Evolutionary conservation across 768 basidiomycete species (phyloP), one percentile per base, ranked within the genome.

Genomic region (Dictyophora rubrovolvata): DNA sequence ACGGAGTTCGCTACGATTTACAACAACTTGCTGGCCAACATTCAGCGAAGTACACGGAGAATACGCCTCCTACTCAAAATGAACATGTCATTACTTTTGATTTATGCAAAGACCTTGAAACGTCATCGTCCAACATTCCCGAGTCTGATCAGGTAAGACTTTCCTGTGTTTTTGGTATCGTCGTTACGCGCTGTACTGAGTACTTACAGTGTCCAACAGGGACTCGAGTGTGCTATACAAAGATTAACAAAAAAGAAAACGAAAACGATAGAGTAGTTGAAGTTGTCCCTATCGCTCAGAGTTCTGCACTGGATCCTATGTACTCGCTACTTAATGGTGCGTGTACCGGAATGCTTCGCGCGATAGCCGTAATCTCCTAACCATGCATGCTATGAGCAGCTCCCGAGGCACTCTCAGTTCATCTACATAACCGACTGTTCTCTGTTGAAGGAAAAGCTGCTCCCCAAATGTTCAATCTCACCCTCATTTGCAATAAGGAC

Each of bases 141-240:
- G 73, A 79, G 2, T 65, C 69, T 28, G 90, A 93, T 72, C 88
- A 90, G 80, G 89, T 89, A 66, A 63, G 79, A n/a, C 9, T 35
- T n/a, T 37, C 1, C 48, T 22, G n/a, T 50, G 56, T 47, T 14
- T 22, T n/a, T 53, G 9, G 52, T 17, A n/a, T n/a, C 47, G 48
- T 21, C 28, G 34, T 46, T 55, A 35, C n/a, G 34, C 18, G 22
- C 33, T 42, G 1, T 18, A 20, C 28, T 54, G 61, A 42, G 20
- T 54, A 49, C 22, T 54, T 23, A 34, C 64, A 93, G 89, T 93
- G 89, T 72, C 69, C 78, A 18, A 56, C 68, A 20, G 86, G 82
- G 21, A 87, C 88, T 52, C 76, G 84, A 65, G 87, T 83, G 53
- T 94, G 92, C 71, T 73, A 91, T 33, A 85, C 81, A 4, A 80